phyloP scores from a whole-genome alignment of 2,329 filamentous ascomycete species.

The Dactylellina haptotyla region DNA sequence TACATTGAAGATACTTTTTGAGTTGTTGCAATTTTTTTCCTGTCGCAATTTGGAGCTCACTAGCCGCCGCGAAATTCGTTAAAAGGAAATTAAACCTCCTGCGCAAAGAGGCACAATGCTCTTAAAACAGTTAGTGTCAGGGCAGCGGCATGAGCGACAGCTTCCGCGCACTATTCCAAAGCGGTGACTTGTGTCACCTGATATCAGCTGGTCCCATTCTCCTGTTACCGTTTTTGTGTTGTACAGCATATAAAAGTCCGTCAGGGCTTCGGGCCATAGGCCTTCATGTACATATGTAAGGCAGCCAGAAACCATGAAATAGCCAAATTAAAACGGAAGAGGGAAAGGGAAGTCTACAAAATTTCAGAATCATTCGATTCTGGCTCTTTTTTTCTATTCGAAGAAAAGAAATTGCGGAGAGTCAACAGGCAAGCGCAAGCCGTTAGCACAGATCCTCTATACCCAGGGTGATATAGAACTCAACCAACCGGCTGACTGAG shows the following conservation, averaged over 20 bases:
- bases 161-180: constrained; percentile 21
- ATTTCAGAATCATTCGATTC: too few species aligned
- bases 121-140: constrained; percentile 40
- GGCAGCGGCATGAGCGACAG: constrained; percentile 24
- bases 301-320: background rate
- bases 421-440: background rate
- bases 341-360: background rate
- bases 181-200: constrained; percentile 22
- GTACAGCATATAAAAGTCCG: too few species aligned
- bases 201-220: constrained; percentile 6
- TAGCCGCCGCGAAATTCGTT: constrained; percentile 39
- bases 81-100: constrained; percentile 19
- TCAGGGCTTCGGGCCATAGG: background rate
- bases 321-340: background rate
- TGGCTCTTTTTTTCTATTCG: too few species aligned
- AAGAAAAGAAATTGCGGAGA: background rate
- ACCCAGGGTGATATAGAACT: constrained; percentile 21
- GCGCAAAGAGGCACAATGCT: background rate
- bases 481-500: constrained; percentile 24
- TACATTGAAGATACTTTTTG: constrained; percentile 6
- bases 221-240: constrained; percentile 45
- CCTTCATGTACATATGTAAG: background rate
- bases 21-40: constrained; percentile 44
- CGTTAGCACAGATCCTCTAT: constrained; percentile 8
- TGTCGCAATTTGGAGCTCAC: constrained; percentile 44